These are phyloP conservation scores for Seiridium unicorne DNA, from an alignment of 2,329 filamentous ascomycete species.

Conservation along the genomic window DNA sequence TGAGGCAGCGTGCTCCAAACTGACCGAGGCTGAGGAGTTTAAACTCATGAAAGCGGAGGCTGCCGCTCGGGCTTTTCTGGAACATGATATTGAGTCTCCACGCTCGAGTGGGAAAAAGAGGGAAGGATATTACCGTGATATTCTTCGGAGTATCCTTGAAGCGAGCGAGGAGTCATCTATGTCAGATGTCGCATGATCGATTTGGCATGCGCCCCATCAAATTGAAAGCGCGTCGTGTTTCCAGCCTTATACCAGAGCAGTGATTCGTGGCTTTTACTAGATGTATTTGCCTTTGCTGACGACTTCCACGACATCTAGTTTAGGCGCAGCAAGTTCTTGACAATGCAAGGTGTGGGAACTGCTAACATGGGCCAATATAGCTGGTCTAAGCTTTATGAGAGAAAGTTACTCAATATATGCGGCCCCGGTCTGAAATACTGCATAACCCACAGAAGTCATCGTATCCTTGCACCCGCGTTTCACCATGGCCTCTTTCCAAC, in stretches of 20 bases:
- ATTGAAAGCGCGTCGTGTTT: no score
- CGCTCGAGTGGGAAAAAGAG: conserved; percentile 5
- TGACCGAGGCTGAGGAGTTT: conserved; percentile 62
- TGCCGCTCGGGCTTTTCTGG: conserved; percentile 58
- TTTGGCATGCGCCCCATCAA: no score
- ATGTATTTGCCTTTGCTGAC: not conserved
- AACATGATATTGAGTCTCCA: conserved; percentile 33
- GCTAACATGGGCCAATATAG: not conserved
- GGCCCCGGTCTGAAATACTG: not conserved
- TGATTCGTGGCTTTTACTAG: no score
- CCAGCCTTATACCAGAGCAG: no score
- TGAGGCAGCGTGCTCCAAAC: conserved; percentile 65
- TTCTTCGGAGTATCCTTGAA: conserved; percentile 22
- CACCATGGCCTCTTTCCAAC: not conserved
- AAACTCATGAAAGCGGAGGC: conserved; percentile 66
- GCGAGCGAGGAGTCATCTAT: not conserved
- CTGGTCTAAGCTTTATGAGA: not conserved
- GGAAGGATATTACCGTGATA: conserved; percentile 18
- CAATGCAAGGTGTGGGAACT: not conserved
- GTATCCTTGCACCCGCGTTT: conserved; percentile 1
- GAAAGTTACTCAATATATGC: not conserved
- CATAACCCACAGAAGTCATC: not conserved
- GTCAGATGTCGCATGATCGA: not conserved
- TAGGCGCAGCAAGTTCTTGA: not conserved
- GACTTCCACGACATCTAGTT: not conserved